Conservation (phyloP, 2,329 filamentous ascomycete genomes). For the Neofusicoccum cordaticola region DNA sequence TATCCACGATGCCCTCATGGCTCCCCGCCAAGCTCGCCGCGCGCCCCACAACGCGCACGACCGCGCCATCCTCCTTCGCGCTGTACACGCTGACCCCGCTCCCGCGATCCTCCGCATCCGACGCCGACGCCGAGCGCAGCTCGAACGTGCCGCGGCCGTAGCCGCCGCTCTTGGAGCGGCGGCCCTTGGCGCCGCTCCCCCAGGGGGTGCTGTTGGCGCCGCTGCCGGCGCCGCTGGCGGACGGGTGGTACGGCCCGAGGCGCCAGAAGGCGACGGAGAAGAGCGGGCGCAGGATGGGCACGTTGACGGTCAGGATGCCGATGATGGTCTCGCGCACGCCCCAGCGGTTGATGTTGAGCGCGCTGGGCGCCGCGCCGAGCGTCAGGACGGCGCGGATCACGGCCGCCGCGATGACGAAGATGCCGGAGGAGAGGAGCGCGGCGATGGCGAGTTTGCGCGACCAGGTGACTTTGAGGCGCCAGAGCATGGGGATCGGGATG, state of each 20-base stretch:
- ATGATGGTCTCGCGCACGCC: constrained; percentile 37
- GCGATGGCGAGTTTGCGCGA: constrained; percentile 33
- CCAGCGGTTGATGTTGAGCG: constrained; percentile 38
- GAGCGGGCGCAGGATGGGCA: constrained; percentile 33
- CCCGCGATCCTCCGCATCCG: background rate
- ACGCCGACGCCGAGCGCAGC: background rate
- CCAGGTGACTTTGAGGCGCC: constrained; percentile 29
- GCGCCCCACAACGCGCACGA: background rate
- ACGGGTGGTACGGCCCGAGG: constrained; percentile 18
- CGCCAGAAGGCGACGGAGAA: constrained; percentile 30
- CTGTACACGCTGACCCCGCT: background rate
- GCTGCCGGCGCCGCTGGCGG: background rate
- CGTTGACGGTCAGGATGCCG: constrained; percentile 37
- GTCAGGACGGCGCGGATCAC: constrained; percentile 34
- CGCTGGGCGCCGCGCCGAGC: constrained; percentile 27
- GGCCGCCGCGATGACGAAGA: constrained; percentile 37
- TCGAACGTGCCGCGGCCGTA: background rate
- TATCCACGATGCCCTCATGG: background rate
- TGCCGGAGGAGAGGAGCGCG: constrained; percentile 33
- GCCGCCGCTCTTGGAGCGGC: background rate
- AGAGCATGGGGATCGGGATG: constrained; percentile 36
- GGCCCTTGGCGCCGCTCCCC: background rate
- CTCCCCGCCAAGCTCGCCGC: background rate
- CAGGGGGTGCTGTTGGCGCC: background rate
- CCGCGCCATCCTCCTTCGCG: background rate